Conservation (phyloP, 129 eudicot genomes). For the Tagetes erecta region DNA sequence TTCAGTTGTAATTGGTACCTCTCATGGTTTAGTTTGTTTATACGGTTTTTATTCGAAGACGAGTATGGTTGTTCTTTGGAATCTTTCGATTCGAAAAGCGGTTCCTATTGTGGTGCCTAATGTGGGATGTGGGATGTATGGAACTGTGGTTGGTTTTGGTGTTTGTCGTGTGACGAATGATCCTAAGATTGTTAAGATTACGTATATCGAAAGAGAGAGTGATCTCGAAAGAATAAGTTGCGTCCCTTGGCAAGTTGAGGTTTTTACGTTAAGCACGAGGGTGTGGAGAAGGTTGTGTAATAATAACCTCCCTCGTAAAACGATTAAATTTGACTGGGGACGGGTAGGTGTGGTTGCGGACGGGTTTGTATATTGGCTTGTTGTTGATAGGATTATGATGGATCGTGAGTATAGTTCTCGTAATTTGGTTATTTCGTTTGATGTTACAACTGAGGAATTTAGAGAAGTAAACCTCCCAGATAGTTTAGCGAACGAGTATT, state of each 20-base stretch:
- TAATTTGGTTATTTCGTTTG: not conserved
- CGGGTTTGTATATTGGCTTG: not conserved
- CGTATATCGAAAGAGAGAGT: not conserved
- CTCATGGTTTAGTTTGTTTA: constrained; percentile 30
- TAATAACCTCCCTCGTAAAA: not conserved
- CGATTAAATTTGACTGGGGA: not conserved
- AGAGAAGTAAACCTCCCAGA: not conserved
- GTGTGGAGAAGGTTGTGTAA: not conserved
- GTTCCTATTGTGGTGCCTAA: constrained; percentile 8
- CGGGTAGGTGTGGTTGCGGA: not conserved
- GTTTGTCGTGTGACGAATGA: constrained; percentile 32
- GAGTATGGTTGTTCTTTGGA: constrained; percentile 33
- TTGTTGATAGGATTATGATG: not conserved
- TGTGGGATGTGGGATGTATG: not conserved
- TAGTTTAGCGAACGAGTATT: not conserved
- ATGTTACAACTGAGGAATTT: not conserved
- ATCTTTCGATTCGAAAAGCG: constrained; percentile 30
- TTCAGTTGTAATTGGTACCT: not conserved
- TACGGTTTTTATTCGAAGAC: not conserved
- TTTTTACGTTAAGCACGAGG: not conserved
- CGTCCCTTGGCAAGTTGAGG: not conserved
- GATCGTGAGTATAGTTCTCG: not conserved
- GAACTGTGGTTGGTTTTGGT: constrained; percentile 45
- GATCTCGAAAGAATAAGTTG: not conserved
- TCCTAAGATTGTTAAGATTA: constrained; percentile 37